phyloP scores from a whole-genome alignment of 495 filamentous ascomycete genomes.

The Lichenothelia convexa region DNA sequence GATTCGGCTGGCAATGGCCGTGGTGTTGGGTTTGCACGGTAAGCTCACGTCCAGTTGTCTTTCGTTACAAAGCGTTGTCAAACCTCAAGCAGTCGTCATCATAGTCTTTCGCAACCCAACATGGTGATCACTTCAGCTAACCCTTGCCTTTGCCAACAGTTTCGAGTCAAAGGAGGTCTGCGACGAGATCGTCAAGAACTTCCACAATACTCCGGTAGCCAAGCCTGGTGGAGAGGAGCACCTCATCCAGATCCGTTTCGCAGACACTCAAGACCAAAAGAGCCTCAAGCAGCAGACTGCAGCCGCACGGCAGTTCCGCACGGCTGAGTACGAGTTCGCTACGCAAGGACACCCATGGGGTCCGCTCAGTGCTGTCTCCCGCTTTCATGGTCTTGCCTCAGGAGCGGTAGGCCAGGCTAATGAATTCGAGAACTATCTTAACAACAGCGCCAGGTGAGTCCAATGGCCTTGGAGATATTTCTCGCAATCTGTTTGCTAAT shows the following conservation, averaged over 20 bases:
- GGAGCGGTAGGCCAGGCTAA: background rate
- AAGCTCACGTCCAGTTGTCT: slow-evolving; percentile 13
- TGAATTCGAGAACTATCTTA: slow-evolving; percentile 3
- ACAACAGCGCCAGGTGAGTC: slow-evolving; percentile 1
- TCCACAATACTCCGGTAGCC: slow-evolving; percentile 44
- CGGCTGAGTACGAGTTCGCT: slow-evolving; percentile 75
- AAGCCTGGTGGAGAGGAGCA: slow-evolving; percentile 52
- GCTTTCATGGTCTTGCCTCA: slow-evolving; percentile 17
- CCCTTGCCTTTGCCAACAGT: slow-evolving; percentile 27
- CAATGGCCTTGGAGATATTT: too few relatives aligned
- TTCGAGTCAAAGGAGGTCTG: slow-evolving; percentile 81
- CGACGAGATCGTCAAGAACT: slow-evolving; percentile 66
- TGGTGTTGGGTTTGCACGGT: slow-evolving; percentile 96
- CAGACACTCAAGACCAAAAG: slow-evolving; percentile 92
- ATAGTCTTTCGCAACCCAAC: slow-evolving; percentile 1
- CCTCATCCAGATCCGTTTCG: slow-evolving; percentile 82
- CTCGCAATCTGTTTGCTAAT: too few relatives aligned
- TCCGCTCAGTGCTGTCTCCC: slow-evolving; percentile 23
- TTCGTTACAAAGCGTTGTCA: background rate
- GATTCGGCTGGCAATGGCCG: slow-evolving; percentile 80
- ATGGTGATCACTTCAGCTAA: background rate
- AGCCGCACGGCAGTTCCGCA: slow-evolving; percentile 77
- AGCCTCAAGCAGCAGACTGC: slow-evolving; percentile 85
- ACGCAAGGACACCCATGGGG: slow-evolving; percentile 25
- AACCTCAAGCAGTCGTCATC: too few relatives aligned